Conservation (phyloP, 2,329 filamentous ascomycete genomes). For the Xylaria sp. region DNA sequence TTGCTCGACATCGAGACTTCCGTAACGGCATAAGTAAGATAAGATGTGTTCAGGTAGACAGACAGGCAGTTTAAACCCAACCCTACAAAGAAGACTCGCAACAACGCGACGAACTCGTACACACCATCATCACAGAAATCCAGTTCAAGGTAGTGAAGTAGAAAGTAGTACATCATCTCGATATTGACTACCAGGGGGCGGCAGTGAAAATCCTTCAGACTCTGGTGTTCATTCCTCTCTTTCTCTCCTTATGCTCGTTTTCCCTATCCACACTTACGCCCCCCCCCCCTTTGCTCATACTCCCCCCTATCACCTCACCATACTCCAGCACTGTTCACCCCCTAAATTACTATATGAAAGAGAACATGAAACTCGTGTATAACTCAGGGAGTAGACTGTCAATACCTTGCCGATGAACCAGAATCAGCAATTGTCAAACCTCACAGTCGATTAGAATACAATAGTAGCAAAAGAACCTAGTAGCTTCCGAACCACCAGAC, state of each 20-base stretch:
- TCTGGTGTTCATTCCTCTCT: background rate
- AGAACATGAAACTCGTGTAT: constrained; percentile 13
- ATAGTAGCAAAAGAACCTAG: constrained; percentile 21
- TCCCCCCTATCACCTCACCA: background rate
- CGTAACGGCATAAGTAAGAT: no score
- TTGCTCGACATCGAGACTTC: no score
- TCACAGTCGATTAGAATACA: constrained; percentile 16
- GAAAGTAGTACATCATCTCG: background rate
- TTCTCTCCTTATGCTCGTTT: constrained; percentile 7
- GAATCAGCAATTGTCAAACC: constrained; percentile 10
- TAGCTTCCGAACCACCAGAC: constrained; percentile 20
- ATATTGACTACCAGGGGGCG: background rate
- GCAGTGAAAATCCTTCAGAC: background rate
- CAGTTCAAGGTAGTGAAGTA: background rate
- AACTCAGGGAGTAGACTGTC: constrained; percentile 7
- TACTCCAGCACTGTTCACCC: background rate
- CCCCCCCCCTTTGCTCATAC: background rate
- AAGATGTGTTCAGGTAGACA: background rate
- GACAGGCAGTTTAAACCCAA: background rate
- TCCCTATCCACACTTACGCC: constrained; percentile 1
- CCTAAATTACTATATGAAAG: constrained; percentile 8
- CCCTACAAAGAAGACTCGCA: no score
- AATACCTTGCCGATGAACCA: constrained; percentile 8
- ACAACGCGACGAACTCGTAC: no score
- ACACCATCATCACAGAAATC: background rate